Percentiles rank a stretch among this genome's conserved stretches.
Evolutionary conservation across 164 flowering plant genomes (phyloP).

Genomic region (Kalanchoe fedtschenkoi): DNA sequence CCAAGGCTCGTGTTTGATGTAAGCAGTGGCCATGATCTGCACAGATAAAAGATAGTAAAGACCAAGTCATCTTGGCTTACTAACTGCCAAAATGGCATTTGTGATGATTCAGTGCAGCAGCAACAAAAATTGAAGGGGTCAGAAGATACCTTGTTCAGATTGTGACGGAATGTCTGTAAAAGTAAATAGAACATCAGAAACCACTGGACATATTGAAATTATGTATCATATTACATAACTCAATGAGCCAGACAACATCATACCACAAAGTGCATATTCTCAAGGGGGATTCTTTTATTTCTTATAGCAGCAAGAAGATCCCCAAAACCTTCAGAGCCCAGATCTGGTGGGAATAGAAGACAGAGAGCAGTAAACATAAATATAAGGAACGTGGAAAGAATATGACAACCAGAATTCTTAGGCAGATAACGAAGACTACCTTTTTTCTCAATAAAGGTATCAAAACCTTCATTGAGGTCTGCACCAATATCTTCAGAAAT

Average conservation of each 20-base stretch:
- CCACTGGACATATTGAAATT: neutral
- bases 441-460: constrained; percentile 62
- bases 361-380: constrained; percentile 8
- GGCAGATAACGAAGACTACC: constrained; percentile 27
- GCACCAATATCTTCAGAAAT: constrained; percentile 77
- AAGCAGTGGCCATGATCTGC: constrained; percentile 89
- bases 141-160: constrained; percentile 80
- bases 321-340: constrained; percentile 85
- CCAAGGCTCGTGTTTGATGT: constrained; percentile 85
- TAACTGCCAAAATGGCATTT: neutral
- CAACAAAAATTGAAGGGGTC: neutral
- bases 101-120: neutral
- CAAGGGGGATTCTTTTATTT: constrained; percentile 68
- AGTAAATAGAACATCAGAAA: constrained; percentile 7
- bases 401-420: neutral
- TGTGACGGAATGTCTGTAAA: constrained; percentile 86
- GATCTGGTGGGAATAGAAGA: constrained; percentile 31
- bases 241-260: constrained; percentile 12
- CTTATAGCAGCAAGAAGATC: constrained; percentile 83
- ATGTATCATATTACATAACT: neutral
- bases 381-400: neutral
- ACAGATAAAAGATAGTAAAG: neutral
- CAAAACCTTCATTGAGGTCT: constrained; percentile 85
- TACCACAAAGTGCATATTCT: constrained; percentile 98
- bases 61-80: neutral